A percentile compares a stretch with the other conserved stretches of the same genome.
Evolutionary conservation across 768 basidiomycete species (phyloP).

Genomic region (Collybia sordida): DNA sequence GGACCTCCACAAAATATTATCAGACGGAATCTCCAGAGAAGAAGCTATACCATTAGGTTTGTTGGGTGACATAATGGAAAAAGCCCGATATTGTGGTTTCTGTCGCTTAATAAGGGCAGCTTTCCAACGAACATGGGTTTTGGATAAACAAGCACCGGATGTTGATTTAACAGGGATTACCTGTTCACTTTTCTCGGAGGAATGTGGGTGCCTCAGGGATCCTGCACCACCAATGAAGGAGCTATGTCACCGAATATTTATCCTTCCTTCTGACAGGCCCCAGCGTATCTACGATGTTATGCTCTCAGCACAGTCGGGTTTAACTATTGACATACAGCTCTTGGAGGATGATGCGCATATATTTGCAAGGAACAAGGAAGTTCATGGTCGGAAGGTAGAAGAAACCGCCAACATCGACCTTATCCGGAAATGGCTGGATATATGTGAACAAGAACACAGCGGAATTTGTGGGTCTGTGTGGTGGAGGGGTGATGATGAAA

Average conservation of each 20-base stretch:
- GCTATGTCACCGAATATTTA: not conserved
- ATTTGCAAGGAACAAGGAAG: not conserved
- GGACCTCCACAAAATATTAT: not conserved
- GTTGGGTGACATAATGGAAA: not conserved
- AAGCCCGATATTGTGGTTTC: not conserved
- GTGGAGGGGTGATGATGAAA: not conserved
- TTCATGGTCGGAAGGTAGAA: not conserved
- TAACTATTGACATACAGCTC: not conserved
- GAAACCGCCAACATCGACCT: not conserved
- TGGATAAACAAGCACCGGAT: not conserved
- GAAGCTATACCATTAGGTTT: not conserved
- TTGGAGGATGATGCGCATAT: not conserved
- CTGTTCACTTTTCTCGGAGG: not conserved
- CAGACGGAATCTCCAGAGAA: not conserved
- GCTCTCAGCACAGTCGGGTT: not conserved
- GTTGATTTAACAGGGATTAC: not conserved
- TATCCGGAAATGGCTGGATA: not conserved
- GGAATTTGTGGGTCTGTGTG: not conserved
- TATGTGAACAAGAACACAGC: not conserved
- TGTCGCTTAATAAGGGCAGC: not conserved
- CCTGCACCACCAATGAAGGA: not conserved
- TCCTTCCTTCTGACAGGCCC: not conserved
- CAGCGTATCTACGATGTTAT: not conserved
- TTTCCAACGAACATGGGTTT: not conserved
- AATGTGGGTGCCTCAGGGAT: not conserved